Base-by-base conservation (phyloP, 2,329 filamentous ascomycete genomes). In the Rhinocladiella similis region DNA sequence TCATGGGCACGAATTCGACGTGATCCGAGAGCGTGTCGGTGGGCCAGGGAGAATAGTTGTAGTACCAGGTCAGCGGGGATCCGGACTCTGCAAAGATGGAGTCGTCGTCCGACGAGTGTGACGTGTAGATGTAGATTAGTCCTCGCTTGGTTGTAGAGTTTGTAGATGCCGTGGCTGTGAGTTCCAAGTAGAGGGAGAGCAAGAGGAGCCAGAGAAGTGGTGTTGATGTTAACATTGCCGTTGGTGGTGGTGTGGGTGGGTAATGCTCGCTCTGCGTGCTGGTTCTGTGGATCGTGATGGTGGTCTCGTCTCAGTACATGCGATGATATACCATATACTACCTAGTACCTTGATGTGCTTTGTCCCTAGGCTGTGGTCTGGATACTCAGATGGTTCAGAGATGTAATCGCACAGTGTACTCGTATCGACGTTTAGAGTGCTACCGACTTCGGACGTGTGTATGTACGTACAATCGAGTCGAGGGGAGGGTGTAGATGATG, bases 1-100 rank as follows among this genome's bases (percentile, higher is more conserved):
- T 81, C 89, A 91, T 91, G 49, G 90, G 89, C 1, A 93, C 85
- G 70, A 90, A 94, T 69, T 89, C 80, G 64, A 93, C 83, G 13
- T 78, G 65, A 7, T 35, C 22, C 13, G 29, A 27, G 0, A 41
- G 38, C 4, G 12, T 16, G 38, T 41, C 38, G n/a, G 85, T 83
- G 1, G 89, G 88, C 3, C 71, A 68, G 18, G 77, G 67, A 22
- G 74, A 72, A 72, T 92, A 94, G 76, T 92, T 93, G 80, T 93
- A 94, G 77, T 94, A 94, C 90, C 90, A 94, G 2, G 84, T 87
- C 53, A 93, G 73, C 41, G 84, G 81, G 16, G 81, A 83, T 36
- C 76, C 78, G 5, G 75, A 50, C 42, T 76, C 70, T 10, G 78
- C 74, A 87, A 88, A 92, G 65, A 88, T 77, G 46, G 78, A 69